phyloP scores from a whole-genome alignment of 2,329 filamentous ascomycete species.

The Penicillium sp. region DNA sequence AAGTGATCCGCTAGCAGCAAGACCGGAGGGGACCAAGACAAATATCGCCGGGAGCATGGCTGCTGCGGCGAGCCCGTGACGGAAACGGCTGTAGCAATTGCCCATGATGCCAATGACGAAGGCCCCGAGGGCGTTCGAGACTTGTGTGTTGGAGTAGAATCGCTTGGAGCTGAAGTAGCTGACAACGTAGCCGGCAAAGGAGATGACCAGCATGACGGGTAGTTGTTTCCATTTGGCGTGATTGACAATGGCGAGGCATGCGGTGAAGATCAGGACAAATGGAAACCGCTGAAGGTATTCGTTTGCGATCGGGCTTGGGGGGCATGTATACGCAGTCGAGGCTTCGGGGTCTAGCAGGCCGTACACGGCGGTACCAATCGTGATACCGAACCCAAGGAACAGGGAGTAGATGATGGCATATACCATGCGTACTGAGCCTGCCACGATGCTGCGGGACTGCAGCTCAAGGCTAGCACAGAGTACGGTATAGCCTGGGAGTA shows the following conservation, averaged over 20 bases:
- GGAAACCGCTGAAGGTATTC: slow-evolving; percentile 55
- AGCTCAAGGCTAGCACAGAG: slow-evolving; percentile 60
- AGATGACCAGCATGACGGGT: slow-evolving; percentile 70
- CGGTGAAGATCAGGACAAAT: slow-evolving; percentile 68
- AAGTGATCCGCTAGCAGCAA: slow-evolving; percentile 55
- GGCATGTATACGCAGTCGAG: slow-evolving; percentile 47
- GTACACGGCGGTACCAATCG: slow-evolving; percentile 61
- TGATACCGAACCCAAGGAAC: slow-evolving; percentile 68
- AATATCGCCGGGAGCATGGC: slow-evolving; percentile 86
- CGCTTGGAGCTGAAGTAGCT: slow-evolving; percentile 67
- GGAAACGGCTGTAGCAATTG: slow-evolving; percentile 67
- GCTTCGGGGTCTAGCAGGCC: slow-evolving; percentile 57
- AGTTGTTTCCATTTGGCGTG: slow-evolving; percentile 75
- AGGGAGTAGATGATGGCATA: slow-evolving; percentile 71
- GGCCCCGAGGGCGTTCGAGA: slow-evolving; percentile 73
- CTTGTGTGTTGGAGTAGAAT: slow-evolving; percentile 66
- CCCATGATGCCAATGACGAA: slow-evolving; percentile 71
- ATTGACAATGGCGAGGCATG: slow-evolving; percentile 73
- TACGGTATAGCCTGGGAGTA: slow-evolving; percentile 64
- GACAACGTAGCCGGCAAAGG: slow-evolving; percentile 67
- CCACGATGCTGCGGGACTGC: slow-evolving; percentile 64
- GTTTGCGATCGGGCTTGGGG: slow-evolving; percentile 46
- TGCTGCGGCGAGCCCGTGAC: slow-evolving; percentile 76
- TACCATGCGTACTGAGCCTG: slow-evolving; percentile 68
- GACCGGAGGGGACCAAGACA: slow-evolving; percentile 57